Evolutionary conservation across 2,329 filamentous ascomycete species (phyloP), one percentile per base, ranked within the genome.

Genomic region (Alternaria ethzedia): DNA sequence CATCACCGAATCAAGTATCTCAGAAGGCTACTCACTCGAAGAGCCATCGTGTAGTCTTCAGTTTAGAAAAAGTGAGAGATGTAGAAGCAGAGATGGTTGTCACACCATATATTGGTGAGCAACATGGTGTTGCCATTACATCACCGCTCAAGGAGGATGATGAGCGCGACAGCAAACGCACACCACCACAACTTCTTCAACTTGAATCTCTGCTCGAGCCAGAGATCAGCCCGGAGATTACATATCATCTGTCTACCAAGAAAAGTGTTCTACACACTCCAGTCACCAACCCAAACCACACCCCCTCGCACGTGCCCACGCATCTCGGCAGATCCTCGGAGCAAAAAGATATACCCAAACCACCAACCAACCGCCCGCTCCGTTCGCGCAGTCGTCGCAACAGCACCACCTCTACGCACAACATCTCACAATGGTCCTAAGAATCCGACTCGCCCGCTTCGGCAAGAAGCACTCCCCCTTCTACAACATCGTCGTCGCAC

Each of bases 401-500:
- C 54, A 28, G 25, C 46, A 10, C 17, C 13, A 21, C 2, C 12
- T 11, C 45, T 0, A 13, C 30, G 36, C 51, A 57, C 13, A 55
- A 26, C 32, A 36, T 46, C 17, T 3, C 36, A 30, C 45, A 43
- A 97, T 99, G 96, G 95, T 98, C 66, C 87, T 99, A 76, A 92
- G 92, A 80, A 96, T 99, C 81, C 91, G 96, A 63, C 89, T 99
- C 73, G 92, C 96, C 73, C 94, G 96, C 80, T 97, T 98, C 80
- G 94, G 94, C 78, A 93, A 91, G 80, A 89, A 88, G 69, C 94
- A 97, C 79, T 80, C 88, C n/a, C 95, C 96, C 3, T 91, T 97
- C 74, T 99, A 97, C 87, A 99, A 99, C 84, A 97, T 99, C 68
- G 93, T 98, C 70, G 92, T 99, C 69, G 88, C 94, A 15, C 95